Evolutionary conservation across 148 eudicot species (phyloP), one percentile per base, ranked within the genome.

Genomic region (Diospyros kaki): DNA sequence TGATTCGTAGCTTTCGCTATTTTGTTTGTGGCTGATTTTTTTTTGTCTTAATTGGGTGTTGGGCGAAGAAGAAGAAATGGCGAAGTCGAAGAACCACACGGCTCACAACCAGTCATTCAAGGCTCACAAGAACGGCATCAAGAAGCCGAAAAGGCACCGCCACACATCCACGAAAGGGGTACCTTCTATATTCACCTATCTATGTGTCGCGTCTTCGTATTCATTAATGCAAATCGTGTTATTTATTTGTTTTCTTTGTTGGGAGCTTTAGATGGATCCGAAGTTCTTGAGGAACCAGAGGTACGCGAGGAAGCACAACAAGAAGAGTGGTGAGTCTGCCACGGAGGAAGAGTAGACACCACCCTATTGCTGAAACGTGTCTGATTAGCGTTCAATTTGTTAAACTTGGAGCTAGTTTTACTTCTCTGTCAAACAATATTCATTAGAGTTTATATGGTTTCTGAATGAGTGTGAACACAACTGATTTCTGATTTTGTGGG

Each of bases 241-340:
- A 66, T 8, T 66, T 44, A 63, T 63, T 4, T 38, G 43, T 42
- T n/a, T 18, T 2, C 46, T 46, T 59, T 11, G 17, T 72, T 1
- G 10, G 63, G 8, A 48, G 8, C 8, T 48, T 48, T 48, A 48
- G 52, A 48, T 48, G 52, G 52, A 48, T 48, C 52, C 97, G 2
- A 92, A 92, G 83, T 92, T 92, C 77, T 78, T 92, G 86, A 90
- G 97, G 91, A 92, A 92, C 86, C 97, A 92, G 83, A 92, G 97
- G 97, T 90, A 90, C 40, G 97, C 97, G 11, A 88, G 97, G 94
- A 92, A 92, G 90, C 95, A 92, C 84, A 92, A 90, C 89, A 89
- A 86, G 52, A 48, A 48, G 52, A 48, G 52, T 4, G 52, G 52
- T 8, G 52, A 48, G 8, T 4, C 8, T 48, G 52, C 52, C 8